phyloP scores from a whole-genome alignment of 2,329 filamentous ascomycete genomes.

The Fusarium lyarnte region DNA sequence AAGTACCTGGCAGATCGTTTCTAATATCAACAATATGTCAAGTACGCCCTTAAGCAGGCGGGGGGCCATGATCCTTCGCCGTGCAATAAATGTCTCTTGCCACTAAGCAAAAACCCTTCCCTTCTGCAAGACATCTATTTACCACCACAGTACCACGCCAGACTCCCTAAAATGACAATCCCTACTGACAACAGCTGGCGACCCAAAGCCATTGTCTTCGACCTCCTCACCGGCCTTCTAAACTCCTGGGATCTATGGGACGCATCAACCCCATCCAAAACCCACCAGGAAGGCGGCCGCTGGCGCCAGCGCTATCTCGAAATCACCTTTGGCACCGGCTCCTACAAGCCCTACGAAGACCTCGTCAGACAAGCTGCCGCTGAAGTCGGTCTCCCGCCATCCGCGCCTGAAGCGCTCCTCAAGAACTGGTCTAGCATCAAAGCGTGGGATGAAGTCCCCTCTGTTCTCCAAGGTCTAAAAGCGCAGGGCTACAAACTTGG shows the following conservation, averaged over 20 bases:
- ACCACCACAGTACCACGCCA: fast-evolving
- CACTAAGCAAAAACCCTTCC: neutral
- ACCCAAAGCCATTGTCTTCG: slow-evolving; percentile 51
- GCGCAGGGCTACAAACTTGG: slow-evolving; percentile 46
- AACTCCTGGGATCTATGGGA: slow-evolving; percentile 54
- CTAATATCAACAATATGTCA: neutral
- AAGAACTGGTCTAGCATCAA: slow-evolving; percentile 43
- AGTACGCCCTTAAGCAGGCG: neutral
- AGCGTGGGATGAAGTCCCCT: slow-evolving; percentile 37
- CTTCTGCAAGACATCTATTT: too few species aligned
- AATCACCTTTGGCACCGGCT: slow-evolving; percentile 48
- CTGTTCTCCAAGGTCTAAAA: slow-evolving; percentile 37
- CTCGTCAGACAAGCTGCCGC: slow-evolving; percentile 44
- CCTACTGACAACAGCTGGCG: slow-evolving; percentile 30
- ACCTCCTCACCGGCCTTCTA: slow-evolving; percentile 53
- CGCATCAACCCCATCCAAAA: slow-evolving; percentile 41
- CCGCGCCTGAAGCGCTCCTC: slow-evolving; percentile 43
- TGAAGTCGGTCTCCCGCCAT: slow-evolving; percentile 44
- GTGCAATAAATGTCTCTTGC: neutral
- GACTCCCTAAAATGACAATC: fast-evolving
- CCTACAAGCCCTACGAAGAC: slow-evolving; percentile 48
- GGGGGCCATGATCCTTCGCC: neutral
- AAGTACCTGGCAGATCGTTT: neutral
- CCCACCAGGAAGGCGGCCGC: slow-evolving; percentile 39
- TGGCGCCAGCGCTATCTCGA: slow-evolving; percentile 53